Evolutionary conservation across 2,329 filamentous ascomycete species (phyloP), one percentile per base, ranked within the genome.

Genomic region (Arthroderma uncinatum): DNA sequence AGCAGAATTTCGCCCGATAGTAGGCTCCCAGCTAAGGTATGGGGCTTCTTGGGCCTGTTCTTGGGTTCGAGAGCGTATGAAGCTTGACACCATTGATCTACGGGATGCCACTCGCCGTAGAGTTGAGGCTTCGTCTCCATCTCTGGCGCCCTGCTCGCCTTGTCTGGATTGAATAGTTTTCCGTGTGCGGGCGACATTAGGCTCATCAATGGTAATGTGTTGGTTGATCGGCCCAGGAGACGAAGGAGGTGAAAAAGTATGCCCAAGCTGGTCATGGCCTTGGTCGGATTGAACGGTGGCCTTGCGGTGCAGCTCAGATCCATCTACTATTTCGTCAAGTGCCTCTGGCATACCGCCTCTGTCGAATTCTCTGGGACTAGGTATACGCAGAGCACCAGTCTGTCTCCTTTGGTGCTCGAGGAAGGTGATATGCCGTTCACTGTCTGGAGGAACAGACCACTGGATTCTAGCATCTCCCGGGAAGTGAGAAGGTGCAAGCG

Each of bases 11-110:
- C 93, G 84, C 23, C 87, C 92, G 56, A 96, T 81, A 0, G 93
- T 98, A 1, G 93, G 89, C 59, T 91, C 85, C 81, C 89, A 97
- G 70, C 89, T 96, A 54, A 98, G 80, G 70, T 98, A 98, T 0
- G 93, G 93, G 0, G 78, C 78, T 25, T 82, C 76, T 5, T 64
- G 66, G 1, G 70, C 67, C 53, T 64, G 63, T 56, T 73, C 70
- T 25, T 70, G 66, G 0, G 71, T 72, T 8, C 73, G 34, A 21
- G 71, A 72, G 4, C 70, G 66, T 42, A 69, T 64, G 19, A 73
- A 60, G 61, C 33, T 65, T 33, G 61, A 63, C 9, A 74, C 60
- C 0, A 71, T 72, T 21, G 66, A 58, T 47, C 64, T 63, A 42
- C 66, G 64, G 4, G 66, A 19, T 16, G 12, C 48, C 12, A 37